Percentiles rank a stretch among this genome's conserved stretches.
Evolutionary conservation across 2,329 filamentous ascomycete genomes (phyloP).

Genomic region (Helotiales sp.): DNA sequence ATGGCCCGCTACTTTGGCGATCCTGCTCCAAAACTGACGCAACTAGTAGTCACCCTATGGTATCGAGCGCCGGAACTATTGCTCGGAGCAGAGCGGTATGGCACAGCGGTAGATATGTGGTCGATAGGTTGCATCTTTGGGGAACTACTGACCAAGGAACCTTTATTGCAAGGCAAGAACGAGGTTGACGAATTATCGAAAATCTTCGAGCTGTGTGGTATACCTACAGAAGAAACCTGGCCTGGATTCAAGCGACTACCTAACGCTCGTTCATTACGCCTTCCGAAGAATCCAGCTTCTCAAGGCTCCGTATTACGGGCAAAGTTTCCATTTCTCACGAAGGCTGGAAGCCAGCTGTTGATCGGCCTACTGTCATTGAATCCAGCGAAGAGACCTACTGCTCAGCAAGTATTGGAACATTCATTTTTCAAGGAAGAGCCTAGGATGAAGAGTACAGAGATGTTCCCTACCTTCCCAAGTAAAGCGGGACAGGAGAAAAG

Average conservation of each 20-base stretch:
- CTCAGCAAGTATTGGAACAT: conserved; percentile 73
- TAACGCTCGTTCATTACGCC: conserved; percentile 76
- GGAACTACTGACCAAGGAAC: conserved; percentile 81
- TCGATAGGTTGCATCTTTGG: conserved; percentile 94
- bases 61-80: conserved; percentile 91
- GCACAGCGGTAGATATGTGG: conserved; percentile 85
- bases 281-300: conserved; percentile 52
- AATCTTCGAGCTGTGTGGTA: conserved; percentile 87
- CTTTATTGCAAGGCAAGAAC: conserved; percentile 83
- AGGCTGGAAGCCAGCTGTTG: conserved; percentile 70
- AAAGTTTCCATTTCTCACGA: conserved; percentile 79
- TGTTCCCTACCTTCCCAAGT: conserved; percentile 97
- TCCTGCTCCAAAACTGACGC: conserved; percentile 77
- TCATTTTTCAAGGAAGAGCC: conserved; percentile 88
- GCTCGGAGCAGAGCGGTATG: conserved; percentile 76
- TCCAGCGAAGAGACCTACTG: conserved; percentile 68
- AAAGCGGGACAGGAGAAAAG: conserved; percentile 90
- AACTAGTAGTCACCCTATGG: conserved; percentile 95
- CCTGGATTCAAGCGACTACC: conserved; percentile 83
- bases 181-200: conserved; percentile 87
- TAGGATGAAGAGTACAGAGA: conserved; percentile 81
- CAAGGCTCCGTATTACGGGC: conserved; percentile 62
- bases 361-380: conserved; percentile 71
- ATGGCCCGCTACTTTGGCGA: conserved; percentile 91
- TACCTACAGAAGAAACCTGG: conserved; percentile 82